Conservation (phyloP, 495 filamentous ascomycete species). For the Penicillium egyptiacum region DNA sequence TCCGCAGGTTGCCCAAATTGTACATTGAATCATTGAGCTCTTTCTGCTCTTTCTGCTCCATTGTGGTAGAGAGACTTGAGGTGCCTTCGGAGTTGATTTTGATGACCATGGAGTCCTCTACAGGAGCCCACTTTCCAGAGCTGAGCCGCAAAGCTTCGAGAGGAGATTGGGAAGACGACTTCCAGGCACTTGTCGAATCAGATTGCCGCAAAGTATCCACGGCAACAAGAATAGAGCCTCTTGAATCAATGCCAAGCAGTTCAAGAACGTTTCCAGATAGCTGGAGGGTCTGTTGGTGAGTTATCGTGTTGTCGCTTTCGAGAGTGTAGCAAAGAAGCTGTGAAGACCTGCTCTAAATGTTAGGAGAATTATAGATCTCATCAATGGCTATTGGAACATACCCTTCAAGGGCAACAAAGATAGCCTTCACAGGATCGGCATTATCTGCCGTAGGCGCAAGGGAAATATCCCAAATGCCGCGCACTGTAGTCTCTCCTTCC, state of each 20-base stretch:
- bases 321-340: slow-evolving; percentile 60
- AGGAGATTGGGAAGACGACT: slow-evolving; percentile 24
- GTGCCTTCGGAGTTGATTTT: slow-evolving; percentile 40
- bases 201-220: slow-evolving; percentile 53
- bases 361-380: slow-evolving; percentile 6
- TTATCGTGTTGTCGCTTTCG: slow-evolving; percentile 39
- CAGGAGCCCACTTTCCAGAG: slow-evolving; percentile 24
- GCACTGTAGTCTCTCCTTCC: slow-evolving; percentile 31
- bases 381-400: slow-evolving; percentile 35
- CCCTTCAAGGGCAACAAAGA: slow-evolving; percentile 71
- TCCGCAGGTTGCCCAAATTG: slow-evolving; percentile 69
- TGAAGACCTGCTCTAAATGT: slow-evolving; percentile 49
- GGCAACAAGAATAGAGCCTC: slow-evolving; percentile 51
- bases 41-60: slow-evolving; percentile 37
- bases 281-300: slow-evolving; percentile 45
- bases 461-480: slow-evolving; percentile 41
- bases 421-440: slow-evolving; percentile 21
- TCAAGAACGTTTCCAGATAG: slow-evolving; percentile 64
- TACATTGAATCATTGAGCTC: slow-evolving; percentile 60
- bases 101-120: slow-evolving; percentile 22
- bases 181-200: slow-evolving; percentile 42
- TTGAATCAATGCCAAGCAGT: slow-evolving; percentile 37
- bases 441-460: slow-evolving; percentile 15
- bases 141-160: slow-evolving; percentile 33
- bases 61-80: slow-evolving; percentile 26